Base-by-base conservation (phyloP, 352 stramenopile genomes). In the Phytopythium litorale region DNA sequence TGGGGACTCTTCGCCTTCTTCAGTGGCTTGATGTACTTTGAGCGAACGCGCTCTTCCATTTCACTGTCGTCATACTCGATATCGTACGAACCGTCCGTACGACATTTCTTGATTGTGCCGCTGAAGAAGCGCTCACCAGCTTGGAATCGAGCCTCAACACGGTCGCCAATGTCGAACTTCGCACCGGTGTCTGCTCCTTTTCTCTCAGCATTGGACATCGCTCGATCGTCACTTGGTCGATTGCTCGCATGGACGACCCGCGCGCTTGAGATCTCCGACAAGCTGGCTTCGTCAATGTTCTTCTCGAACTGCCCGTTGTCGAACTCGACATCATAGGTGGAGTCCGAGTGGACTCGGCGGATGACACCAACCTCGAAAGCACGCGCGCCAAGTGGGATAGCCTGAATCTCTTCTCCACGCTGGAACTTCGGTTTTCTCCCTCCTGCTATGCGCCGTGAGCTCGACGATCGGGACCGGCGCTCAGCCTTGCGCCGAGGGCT, bases 311-410 rank as follows among this genome's bases (percentile, higher is more conserved):
- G 68, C 0, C 79, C 81, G 60, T 49, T 82, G 58, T 89, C 79
- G 63, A 89, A 88, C 51, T 89, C 80, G 43, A 91, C 74, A 60
- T 91, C 79, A 35, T 91, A 91, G 13, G 75, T 81, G 15, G 72
- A 68, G 61, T 87, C 73, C 7, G 74, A 72, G 11, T 73, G 81
- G 6, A 81, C 69, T 12, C 72, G 72, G 16, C 72, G 70, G 56
- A 91, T 79, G 2, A 79, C 68, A 37, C 81, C 81, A 13, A 84
- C 70, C 55, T 83, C 63, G 52, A 78, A 85, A 16, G 81, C 68
- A 52, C 68, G 57, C 51, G 75, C 71, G 0, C 76, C 70, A 4
- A 87, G 58, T 19, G 78, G 79, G 33, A 89, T 71, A 2, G 77
- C 81, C 67, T 91, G 75, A 23, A 91, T 76, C 51, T 86, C 76